Evolutionary conservation across 1,139 yeast genomes (phyloP).

Genomic region (Arxiozyma heterogenica): DNA sequence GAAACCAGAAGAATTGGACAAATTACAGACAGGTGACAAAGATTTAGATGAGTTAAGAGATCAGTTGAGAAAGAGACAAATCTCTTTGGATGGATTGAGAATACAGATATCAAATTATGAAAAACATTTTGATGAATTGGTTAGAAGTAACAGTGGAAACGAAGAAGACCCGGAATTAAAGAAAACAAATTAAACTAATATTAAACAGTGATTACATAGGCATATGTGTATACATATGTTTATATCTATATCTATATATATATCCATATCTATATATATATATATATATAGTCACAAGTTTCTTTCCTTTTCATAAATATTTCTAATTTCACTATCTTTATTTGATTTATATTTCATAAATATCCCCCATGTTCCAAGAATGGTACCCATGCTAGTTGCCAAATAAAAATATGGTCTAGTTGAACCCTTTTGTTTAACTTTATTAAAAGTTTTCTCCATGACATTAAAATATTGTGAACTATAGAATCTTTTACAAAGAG

Average conservation of each 20-base stretch:
- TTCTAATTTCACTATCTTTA: conserved; percentile 10
- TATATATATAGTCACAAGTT: conserved; percentile 4
- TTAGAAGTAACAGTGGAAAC: conserved; percentile 6
- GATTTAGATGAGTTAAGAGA: conserved; percentile 38
- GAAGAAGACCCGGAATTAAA: not conserved
- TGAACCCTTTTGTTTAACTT: not conserved
- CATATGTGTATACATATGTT: not conserved
- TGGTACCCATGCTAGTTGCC: not conserved
- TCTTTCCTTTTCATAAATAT: conserved; percentile 13
- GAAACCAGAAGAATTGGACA: conserved; percentile 1
- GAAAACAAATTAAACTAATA: not conserved
- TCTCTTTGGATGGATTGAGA: conserved; percentile 43
- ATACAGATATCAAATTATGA: conserved; percentile 49
- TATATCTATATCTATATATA: not conserved
- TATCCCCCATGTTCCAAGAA: not conserved
- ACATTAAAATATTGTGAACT: not conserved
- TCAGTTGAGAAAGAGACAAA: conserved; percentile 33
- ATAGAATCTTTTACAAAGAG: not conserved
- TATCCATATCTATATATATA: not conserved
- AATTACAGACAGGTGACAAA: conserved; percentile 24
- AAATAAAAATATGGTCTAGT: not conserved
- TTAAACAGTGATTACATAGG: not conserved
- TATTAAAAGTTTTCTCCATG: not conserved
- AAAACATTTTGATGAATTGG: conserved; percentile 39
- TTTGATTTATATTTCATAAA: conserved; percentile 3